phyloP scores from a whole-genome alignment of 225 moss, liverwort and hornwort genomes.

The Marchantia paleacea region DNA sequence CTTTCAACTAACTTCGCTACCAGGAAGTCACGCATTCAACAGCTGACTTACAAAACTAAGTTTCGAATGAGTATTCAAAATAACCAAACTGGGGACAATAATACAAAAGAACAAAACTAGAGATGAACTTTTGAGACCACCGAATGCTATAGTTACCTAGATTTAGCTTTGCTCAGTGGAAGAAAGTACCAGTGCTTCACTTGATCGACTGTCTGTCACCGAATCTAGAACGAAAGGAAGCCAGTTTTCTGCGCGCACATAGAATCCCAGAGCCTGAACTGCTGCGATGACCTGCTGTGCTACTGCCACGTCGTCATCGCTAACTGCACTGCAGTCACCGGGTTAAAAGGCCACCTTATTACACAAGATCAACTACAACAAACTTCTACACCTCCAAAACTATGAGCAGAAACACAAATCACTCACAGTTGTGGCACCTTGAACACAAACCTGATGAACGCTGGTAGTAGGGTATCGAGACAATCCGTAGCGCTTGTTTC shows the following conservation, averaged over 20 bases:
- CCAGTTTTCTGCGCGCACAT: slow-evolving; percentile 61
- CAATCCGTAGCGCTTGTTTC: slow-evolving; percentile 52
- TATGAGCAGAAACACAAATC: background rate
- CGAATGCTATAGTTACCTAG: background rate
- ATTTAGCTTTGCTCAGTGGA: background rate
- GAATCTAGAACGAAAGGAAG: slow-evolving; percentile 54
- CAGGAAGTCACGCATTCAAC: too few species aligned
- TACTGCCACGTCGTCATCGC: slow-evolving; percentile 75
- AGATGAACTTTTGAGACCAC: background rate
- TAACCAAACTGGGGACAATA: background rate
- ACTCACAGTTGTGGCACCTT: background rate
- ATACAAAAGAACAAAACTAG: background rate
- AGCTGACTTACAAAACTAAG: too few species aligned
- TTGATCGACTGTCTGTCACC: slow-evolving; percentile 47
- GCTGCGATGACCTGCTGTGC: slow-evolving; percentile 65
- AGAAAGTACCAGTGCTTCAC: slow-evolving; percentile 59
- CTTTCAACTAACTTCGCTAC: too few species aligned
- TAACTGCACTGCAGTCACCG: slow-evolving; percentile 82
- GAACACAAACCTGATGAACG: slow-evolving; percentile 54
- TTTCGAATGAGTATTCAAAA: too few species aligned
- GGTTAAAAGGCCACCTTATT: slow-evolving; percentile 29
- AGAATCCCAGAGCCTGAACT: slow-evolving; percentile 67
- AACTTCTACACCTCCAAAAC: background rate
- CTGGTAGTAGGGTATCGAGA: slow-evolving; percentile 70
- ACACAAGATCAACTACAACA: background rate